Evolutionary conservation across 768 basidiomycete species (phyloP), one percentile per base, ranked within the genome.

Genomic region (Podaxis sp.): DNA sequence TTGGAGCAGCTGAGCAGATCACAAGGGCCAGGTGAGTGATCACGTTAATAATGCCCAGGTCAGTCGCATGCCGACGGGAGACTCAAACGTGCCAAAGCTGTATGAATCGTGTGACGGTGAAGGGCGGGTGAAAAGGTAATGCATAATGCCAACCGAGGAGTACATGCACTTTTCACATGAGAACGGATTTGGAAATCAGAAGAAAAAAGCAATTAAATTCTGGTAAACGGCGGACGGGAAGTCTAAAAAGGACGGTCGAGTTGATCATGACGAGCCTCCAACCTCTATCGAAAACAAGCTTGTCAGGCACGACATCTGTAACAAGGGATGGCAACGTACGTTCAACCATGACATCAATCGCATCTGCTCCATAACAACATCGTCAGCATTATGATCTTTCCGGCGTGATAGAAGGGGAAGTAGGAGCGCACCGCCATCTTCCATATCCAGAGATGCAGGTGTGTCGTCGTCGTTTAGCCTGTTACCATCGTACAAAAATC

Each of bases 271-370:
- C 41, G 69, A 75, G 38, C 81, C 81, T 71, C 81, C 81, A 68
- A 82, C 80, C 80, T 82, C 79, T 82, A 70, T 55, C 57, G 59
- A 60, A 40, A 49, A 38, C 24, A 46, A 51, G 55, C 54, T 65
- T 36, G 66, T 58, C 61, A 58, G 68, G n/a, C 56, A 61, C 44
- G n/a, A 8, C 4, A n/a, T 46, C 22, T n/a, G 41, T 8, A 30
- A 56, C 44, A 26, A 37, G 63, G 65, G 49, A 62, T 54, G 33
- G 51, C 12, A n/a, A 83, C 88, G 66, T 79, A 96, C 94, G 95
- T 79, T 96, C 94, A 64, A 96, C 91, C 90, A 95, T 93, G 65
- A 96, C 95, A 82, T 98, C 95, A 76, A 98, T 95, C 6, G 93
- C 88, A 73, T 98, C 95, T 88, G 69, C 24, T 56, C 61, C 33